Percentiles rank a stretch among this genome's conserved stretches.
Evolutionary conservation across 768 basidiomycete genomes (phyloP).

Genomic region (Calocera viscosa): DNA sequence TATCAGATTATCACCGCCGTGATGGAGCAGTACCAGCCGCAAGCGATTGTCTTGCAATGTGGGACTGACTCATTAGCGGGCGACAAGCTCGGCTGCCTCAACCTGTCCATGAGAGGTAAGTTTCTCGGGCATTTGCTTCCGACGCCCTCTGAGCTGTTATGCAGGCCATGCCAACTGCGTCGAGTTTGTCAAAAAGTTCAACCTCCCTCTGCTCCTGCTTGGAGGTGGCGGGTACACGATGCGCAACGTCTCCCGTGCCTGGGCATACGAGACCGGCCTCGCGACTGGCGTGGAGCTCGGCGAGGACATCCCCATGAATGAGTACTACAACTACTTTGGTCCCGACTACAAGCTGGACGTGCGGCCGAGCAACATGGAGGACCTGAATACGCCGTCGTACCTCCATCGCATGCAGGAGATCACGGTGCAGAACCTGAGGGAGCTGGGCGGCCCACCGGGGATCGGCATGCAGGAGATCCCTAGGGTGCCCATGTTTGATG

Average conservation of each 20-base stretch:
- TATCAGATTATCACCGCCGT: constrained; percentile 77
- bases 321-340: constrained; percentile 98
- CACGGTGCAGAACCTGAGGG: constrained; percentile 80
- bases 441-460: constrained; percentile 78
- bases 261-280: constrained; percentile 96
- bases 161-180: constrained; percentile 94
- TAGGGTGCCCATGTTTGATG: constrained; percentile 63
- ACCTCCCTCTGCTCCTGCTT: constrained; percentile 81
- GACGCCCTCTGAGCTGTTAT: neutral
- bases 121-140: neutral
- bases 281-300: constrained; percentile 95
- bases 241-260: constrained; percentile 89
- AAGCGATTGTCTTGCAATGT: constrained; percentile 92
- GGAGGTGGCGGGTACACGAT: constrained; percentile 99
- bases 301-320: constrained; percentile 89
- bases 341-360: constrained; percentile 96
- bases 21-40: constrained; percentile 88
- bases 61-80: constrained; percentile 95
- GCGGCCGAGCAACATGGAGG: constrained; percentile 85
- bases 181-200: constrained; percentile 91
- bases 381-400: constrained; percentile 86
- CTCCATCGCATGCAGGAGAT: constrained; percentile 85
- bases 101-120: constrained; percentile 85
- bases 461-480: constrained; percentile 89
- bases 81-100: constrained; percentile 90